Evolutionary conservation across 2,329 filamentous ascomycete species (phyloP).

Genomic region (Sclerotinia subarctica): DNA sequence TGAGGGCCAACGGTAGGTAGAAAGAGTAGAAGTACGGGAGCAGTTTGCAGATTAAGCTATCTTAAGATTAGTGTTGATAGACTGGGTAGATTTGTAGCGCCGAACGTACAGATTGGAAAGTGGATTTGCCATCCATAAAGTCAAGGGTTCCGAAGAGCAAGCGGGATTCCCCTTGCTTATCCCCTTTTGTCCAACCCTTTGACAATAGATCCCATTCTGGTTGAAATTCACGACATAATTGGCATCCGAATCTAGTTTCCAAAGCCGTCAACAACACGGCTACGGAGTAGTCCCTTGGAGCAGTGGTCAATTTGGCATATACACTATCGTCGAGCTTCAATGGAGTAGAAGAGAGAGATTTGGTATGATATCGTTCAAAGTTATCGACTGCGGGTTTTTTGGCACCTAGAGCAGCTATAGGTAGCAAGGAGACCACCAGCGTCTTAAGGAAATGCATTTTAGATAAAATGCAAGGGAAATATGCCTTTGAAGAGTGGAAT

Average conservation of each 20-base stretch:
- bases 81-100: conserved; percentile 2
- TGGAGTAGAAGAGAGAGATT: conserved; percentile 62
- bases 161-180: conserved; percentile 69
- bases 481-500: conserved; percentile 8
- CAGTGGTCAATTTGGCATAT: conserved; percentile 72
- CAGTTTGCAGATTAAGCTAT: conserved; percentile 89
- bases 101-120: conserved; percentile 74
- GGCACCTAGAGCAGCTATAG: conserved; percentile 55
- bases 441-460: conserved; percentile 68
- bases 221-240: conserved; percentile 85
- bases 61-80: conserved; percentile 18
- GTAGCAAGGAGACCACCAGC: conserved; percentile 61
- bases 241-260: conserved; percentile 78
- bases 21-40: conserved; percentile 85
- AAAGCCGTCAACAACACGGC: conserved; percentile 83
- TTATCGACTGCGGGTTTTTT: conserved; percentile 63
- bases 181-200: conserved; percentile 82
- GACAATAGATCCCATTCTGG: conserved; percentile 88
- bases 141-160: conserved; percentile 82
- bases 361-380: conserved; percentile 68
- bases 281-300: conserved; percentile 79
- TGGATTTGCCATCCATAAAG: conserved; percentile 77
- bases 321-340: conserved; percentile 73
- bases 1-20: conserved; percentile 79
- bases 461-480: conserved; percentile 27